Base-by-base conservation (phyloP, 2,329 filamentous ascomycete species). In the Cladosporium sp. region DNA sequence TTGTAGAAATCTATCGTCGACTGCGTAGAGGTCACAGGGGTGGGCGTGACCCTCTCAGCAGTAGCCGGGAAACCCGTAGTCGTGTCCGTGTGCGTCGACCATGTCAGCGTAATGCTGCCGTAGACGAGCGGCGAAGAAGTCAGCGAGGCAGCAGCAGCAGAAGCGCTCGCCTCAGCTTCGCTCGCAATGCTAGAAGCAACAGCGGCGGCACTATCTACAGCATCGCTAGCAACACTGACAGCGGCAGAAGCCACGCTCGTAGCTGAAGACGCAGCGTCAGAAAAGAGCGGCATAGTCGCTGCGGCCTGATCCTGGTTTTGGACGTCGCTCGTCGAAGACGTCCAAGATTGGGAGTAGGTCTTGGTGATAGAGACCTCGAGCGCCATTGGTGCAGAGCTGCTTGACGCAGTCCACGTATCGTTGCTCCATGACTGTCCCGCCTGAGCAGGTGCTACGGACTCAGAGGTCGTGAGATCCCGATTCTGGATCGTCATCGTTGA, bases 21-120 rank as follows among this genome's bases (percentile, higher is more conserved):
- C 10, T 28, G 33, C 14, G 44, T 42, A 8, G 43, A 42, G 3
- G 43, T 42, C n/a, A 35, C 4, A 28, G 13, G 8, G 8, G 35
- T n/a, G 37, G 14, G 44, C 19, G 50, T 32, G 11, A 53, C 50
- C 22, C 40, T 31, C 32, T 50, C 48, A 10, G 48, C 48, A 3
- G 48, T 50, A 31, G 48, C 48, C 8, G 48, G 48, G 40, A 50
- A 50, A 10, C 48, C 48, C 16, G 38, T 43, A 3, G 48, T 50
- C 2, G 48, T 50, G 37, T 50, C 48, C 9, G 37, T 41, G 9
- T 22, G n/a, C n/a, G 48, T 50, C 28, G 48, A 28, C 14, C 43
- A 50, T 8, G 48, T 50, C 32, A 50, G 32, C 4, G 48, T 50
- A 18, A 50, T 50, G 40, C 38, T 50, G 18, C 48, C 48, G 13